Evolutionary conservation across 176 grass and related monocot species (phyloP), one percentile per base, ranked within the genome.

Genomic region (Zoysia pacifica): DNA sequence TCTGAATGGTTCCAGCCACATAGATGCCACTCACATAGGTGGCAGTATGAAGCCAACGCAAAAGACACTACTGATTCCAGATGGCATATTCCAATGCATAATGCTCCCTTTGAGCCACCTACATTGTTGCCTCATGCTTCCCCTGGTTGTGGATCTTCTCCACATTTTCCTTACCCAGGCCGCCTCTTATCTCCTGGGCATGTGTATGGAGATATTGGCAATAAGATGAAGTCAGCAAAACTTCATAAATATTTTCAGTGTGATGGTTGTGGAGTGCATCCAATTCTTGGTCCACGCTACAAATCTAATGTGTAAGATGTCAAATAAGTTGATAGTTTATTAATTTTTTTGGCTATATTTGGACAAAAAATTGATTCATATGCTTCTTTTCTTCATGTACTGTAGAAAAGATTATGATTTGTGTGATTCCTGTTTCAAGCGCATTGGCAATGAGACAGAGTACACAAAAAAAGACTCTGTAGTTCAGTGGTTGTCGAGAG

Each of bases 401-500:
- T 95, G 96, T 65, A 99, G 88, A 83, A 84, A 93, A 60, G 81
- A 99, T 68, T 99, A 95, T 80, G 96, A 95, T 84, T 82, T 99
- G 66, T 99, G 96, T 84, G 78, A 78, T 56, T 38, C 76, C 45
- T 99, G 96, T 90, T 99, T 99, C 76, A 67, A 74, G 19, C 49
- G 65, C 59, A 87, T 82, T 86, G 96, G 90, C 49, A 95, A 85
- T 47, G 71, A 77, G 54, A 52, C 37, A 6, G 91, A 94, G 48
- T 94, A 91, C 69, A 86, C 65, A 35, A 85, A 67, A 77, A 94
- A 91, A 42, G 82, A 88, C 65, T 88, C 91, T 46, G 51, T 85
- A 62, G 77, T 60, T 4, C 67, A 67, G 50, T 88, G 66, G 10
- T 65, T 81, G 42, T n/a, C 44, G 2, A 69, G 59, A 42, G 85